phyloP scores from a whole-genome alignment of 306 rosid species.

The Quercus parvula region DNA sequence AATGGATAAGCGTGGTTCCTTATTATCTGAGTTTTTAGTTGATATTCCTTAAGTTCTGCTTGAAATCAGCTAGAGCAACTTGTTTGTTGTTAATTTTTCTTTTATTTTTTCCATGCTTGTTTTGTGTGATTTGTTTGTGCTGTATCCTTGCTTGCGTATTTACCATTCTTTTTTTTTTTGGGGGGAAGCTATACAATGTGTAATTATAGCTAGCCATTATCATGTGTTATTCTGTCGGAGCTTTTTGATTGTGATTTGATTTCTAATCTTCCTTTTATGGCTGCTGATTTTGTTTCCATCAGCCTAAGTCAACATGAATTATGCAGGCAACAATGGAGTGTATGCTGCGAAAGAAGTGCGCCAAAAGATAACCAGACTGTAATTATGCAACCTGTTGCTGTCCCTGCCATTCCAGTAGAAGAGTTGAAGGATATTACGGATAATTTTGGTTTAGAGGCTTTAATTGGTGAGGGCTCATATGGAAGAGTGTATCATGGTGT shows the following conservation, averaged over 20 bases:
- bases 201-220: neutral
- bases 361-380: slow-evolving; percentile 21
- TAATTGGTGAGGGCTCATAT: slow-evolving; percentile 79
- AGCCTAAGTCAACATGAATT: neutral
- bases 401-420: slow-evolving; percentile 61
- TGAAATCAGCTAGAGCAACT: neutral
- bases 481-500: slow-evolving; percentile 65
- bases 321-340: slow-evolving; percentile 41
- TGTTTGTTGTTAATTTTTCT: neutral
- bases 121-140: neutral
- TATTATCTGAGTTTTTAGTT: neutral
- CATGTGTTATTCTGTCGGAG: neutral
- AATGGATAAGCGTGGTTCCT: neutral
- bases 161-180: too few relatives aligned
- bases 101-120: neutral
- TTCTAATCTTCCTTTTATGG: neutral
- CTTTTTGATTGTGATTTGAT: neutral
- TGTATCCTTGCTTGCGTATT: neutral
- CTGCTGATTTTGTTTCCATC: slow-evolving; percentile 15
- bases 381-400: slow-evolving; percentile 57
- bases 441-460: slow-evolving; percentile 53
- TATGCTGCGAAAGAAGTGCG: slow-evolving; percentile 37
- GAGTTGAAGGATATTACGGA: slow-evolving; percentile 64
- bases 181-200: neutral
- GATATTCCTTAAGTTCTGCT: neutral